phyloP scores from a whole-genome alignment of 805 yeast genomes.

The Sugiyamaella marilandica region DNA sequence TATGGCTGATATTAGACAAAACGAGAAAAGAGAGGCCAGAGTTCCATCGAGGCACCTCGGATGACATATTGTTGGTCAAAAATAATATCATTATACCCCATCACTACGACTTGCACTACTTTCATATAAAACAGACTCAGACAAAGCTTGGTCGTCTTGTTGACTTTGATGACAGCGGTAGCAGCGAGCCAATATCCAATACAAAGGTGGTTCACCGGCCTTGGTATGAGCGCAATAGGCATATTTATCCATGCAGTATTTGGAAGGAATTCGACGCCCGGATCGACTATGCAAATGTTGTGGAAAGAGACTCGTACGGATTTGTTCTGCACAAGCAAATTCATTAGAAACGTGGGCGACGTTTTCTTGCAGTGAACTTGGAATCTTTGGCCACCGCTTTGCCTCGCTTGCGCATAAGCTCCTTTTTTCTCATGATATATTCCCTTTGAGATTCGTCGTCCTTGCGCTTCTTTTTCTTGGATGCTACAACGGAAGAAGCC shows the following conservation, averaged over 20 bases:
- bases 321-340: constrained; percentile 6
- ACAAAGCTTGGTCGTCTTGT: constrained; percentile 25
- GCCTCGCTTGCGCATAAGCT: constrained; percentile 86
- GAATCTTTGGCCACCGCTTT: constrained; percentile 83
- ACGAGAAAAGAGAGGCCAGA: constrained; percentile 23
- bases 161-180: constrained; percentile 19
- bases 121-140: constrained; percentile 20
- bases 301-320: constrained; percentile 24
- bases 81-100: constrained; percentile 31
- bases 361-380: constrained; percentile 82
- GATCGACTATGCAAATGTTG: constrained; percentile 25
- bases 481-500: constrained; percentile 51
- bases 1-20: constrained; percentile 27
- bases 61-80: constrained; percentile 29
- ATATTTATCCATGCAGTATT: constrained; percentile 27
- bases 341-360: constrained; percentile 52
- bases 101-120: constrained; percentile 28
- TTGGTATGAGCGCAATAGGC: constrained; percentile 31
- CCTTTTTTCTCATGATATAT: constrained; percentile 86
- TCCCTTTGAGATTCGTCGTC: constrained; percentile 71
- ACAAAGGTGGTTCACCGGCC: constrained; percentile 25
- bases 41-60: constrained; percentile 27
- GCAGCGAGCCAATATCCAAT: constrained; percentile 9
- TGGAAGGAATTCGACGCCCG: constrained; percentile 31
- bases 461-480: constrained; percentile 41